Percentiles rank a stretch among this genome's conserved stretches.
These are phyloP conservation scores for Hanseniaspora meyeri DNA, from an alignment of 805 yeast genomes.

Conservation along the genomic window DNA sequence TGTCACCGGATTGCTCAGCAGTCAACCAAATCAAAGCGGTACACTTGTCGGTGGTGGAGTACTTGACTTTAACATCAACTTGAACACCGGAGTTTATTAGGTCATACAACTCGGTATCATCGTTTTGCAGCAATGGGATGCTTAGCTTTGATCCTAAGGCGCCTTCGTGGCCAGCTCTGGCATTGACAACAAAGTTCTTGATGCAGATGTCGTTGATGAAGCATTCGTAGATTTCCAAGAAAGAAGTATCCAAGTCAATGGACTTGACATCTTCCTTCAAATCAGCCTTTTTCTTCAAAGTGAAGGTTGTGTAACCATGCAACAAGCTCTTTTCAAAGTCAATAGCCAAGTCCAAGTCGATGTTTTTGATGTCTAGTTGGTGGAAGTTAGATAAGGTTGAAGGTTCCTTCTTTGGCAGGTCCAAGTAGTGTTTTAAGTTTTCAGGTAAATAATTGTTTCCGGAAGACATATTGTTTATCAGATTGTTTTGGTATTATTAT, in stretches of 20 bases:
- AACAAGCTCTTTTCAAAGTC: constrained; percentile 42
- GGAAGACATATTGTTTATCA: neutral
- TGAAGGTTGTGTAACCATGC: constrained; percentile 42
- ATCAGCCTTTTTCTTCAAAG: constrained; percentile 27
- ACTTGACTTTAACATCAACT: constrained; percentile 34
- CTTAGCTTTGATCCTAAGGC: constrained; percentile 50
- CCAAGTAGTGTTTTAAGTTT: constrained; percentile 7
- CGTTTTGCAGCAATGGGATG: constrained; percentile 21
- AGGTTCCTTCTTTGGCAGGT: constrained; percentile 35
- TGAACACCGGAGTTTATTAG: constrained; percentile 8
- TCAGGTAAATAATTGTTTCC: constrained; percentile 8
- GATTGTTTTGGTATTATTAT: neutral
- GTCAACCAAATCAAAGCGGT: constrained; percentile 80
- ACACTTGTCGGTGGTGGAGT: constrained; percentile 58
- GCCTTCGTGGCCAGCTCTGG: constrained; percentile 22
- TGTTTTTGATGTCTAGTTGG: constrained; percentile 37
- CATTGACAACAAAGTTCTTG: constrained; percentile 18
- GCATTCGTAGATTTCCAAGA: constrained; percentile 34
- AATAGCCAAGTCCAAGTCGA: constrained; percentile 43
- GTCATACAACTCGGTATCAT: constrained; percentile 1
- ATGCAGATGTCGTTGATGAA: constrained; percentile 34
- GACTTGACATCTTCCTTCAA: constrained; percentile 18
- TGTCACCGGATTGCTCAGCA: constrained; percentile 63
- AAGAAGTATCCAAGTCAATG: constrained; percentile 60
- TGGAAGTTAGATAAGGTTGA: constrained; percentile 67